Evolutionary conservation across 2,329 filamentous ascomycete species (phyloP), one percentile per base, ranked within the genome.

Genomic region (Clarireedia paspali): DNA sequence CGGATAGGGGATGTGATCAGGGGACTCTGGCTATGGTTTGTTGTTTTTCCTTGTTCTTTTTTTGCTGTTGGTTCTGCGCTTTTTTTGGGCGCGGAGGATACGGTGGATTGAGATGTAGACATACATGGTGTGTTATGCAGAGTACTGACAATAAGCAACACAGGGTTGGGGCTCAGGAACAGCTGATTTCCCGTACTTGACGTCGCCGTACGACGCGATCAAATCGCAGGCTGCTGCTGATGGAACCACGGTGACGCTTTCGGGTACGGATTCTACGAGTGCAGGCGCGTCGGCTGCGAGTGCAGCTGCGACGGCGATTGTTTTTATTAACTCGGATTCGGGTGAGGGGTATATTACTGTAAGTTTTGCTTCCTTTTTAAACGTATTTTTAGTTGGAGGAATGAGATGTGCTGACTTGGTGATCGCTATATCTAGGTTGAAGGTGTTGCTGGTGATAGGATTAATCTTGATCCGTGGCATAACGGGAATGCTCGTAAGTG

Each of bases 401-500:
- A 20, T 20, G 9, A 34, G 30, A 34, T 5, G 4, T 34, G 10
- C 4, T 34, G 9, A 34, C 30, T 34, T 12, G 30, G 30, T 2
- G 30, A 9, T 3, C 12, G 15, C 20, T 17, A 64, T n/a, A 20
- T 20, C 20, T 20, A 64, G 61, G 61, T 64, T 27, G 64, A 67
- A 58, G 61, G 60, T 6, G 57, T 53, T 36, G 77, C 87, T 53
- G 77, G 82, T 44, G 75, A 81, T 1, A 75, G 76, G 7, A 73
- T 88, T 36, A 77, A 78, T 30, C 88, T 94, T 64, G 85, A 86
- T 59, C 81, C 81, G 52, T 83, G 80, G 15, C 83, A 87, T 60
- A 70, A 67, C 0, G 64, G 64, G n/a, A 67, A 66, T 45, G 58
- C 56, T 5, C 71, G 30, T 34, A 12, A 34, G 30, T 34, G 12